Conservation (phyloP, 2,329 filamentous ascomycete species). For the Leptographium procerum region DNA sequence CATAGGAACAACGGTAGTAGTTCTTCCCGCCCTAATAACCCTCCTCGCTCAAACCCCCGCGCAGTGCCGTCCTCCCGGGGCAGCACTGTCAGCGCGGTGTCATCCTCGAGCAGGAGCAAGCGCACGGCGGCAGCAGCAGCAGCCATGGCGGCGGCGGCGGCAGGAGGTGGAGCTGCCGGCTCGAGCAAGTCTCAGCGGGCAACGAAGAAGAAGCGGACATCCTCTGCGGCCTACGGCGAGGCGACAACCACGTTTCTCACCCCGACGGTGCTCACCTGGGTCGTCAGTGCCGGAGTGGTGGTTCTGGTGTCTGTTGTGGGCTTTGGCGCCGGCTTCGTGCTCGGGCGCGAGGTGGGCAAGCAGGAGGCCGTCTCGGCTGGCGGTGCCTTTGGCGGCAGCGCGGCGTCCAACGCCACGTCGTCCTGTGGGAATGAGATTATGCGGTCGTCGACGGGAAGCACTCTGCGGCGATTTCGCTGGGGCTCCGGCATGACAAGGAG, state of each 20-base stretch:
- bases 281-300: conserved; percentile 54
- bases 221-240: conserved; percentile 18
- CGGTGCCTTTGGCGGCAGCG: conserved; percentile 30
- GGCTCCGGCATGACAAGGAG: conserved; percentile 36
- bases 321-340: conserved; percentile 52
- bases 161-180: too few relatives aligned
- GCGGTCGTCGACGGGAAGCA: conserved; percentile 33
- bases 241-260: conserved; percentile 30
- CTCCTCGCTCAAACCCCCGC: conserved; percentile 1
- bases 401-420: conserved; percentile 30
- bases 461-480: conserved; percentile 43
- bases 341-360: conserved; percentile 53
- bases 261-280: conserved; percentile 52
- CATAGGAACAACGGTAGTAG: not conserved
- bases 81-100: conserved; percentile 5
- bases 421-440: conserved; percentile 43
- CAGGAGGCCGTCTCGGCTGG: conserved; percentile 41
- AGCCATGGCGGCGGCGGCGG: too few relatives aligned
- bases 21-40: not conserved
- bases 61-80: conserved; percentile 13
- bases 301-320: conserved; percentile 58
- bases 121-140: conserved; percentile 29
- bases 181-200: conserved; percentile 30
- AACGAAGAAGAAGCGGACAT: conserved; percentile 47
- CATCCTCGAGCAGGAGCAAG: conserved; percentile 21